Evolutionary conservation across 2,329 filamentous ascomycete species (phyloP), one percentile per base, ranked within the genome.

Genomic region (Beauveria asiatica): DNA sequence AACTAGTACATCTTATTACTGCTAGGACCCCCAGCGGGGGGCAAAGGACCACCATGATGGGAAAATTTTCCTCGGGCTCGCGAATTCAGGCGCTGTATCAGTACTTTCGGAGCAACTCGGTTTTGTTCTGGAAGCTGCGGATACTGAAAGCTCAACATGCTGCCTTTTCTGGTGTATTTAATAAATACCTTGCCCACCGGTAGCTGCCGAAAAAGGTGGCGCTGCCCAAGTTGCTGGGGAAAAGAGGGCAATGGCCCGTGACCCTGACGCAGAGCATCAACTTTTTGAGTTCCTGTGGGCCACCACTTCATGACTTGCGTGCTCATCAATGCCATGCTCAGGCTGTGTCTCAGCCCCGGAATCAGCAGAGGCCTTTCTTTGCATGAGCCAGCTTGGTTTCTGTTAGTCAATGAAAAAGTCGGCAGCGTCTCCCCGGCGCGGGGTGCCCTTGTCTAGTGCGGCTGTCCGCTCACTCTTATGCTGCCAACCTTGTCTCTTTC

Each of bases 201-300:
- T 45, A 55, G 39, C 39, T 55, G 23, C 52, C 52, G 52, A 55
- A 55, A 55, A 55, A 13, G 52, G 42, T 37, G 52, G 52, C 25
- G 33, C 41, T 33, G 10, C 11, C 52, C 39, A 55, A 42, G 19
- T n/a, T 41, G 13, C 50, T 23, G 9, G 23, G 9, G 4, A 33
- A 9, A 27, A 30, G 10, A 10, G 2, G 19, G 9, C 39, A 33
- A 42, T 25, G 52, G 39, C 39, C 39, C 52, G 23, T 45, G 41
- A 45, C 39, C 25, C 9, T 55, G 39, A 39, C n/a, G n/a, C 7
- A 9, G 9, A 11, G n/a, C 19, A 42, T 42, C 6, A 9, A 13
- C 9, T 11, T 21, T 5, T 21, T 5, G 42, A 45, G n/a, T 19
- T 21, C 4, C 30, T 33, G 30, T 33, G 30, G 30, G 30, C 30